Evolutionary conservation across 2,329 filamentous ascomycete species (phyloP), one percentile per base, ranked within the genome.

Genomic region (Penicillium olsonii): DNA sequence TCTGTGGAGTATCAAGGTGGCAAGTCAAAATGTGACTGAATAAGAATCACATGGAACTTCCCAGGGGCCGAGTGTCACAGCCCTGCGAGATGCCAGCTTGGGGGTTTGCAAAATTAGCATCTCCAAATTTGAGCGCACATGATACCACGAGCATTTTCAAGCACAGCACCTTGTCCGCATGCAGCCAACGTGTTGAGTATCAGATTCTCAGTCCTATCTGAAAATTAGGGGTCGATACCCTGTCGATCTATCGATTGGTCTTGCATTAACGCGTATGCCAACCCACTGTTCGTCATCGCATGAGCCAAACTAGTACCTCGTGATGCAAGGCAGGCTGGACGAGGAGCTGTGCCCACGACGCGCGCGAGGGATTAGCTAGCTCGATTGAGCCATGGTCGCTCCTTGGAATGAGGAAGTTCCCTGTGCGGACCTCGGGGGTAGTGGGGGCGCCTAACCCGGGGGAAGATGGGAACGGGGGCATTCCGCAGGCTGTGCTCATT

Each of bases 1-100:
- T 37, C 34, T 34, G 35, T 26, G 31, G 38, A 50, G 46, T 52
- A 43, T 35, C 29, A 34, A 45, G 31, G 52, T 55, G 52, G 56
- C 50, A 50, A 54, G 38, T 33, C 17, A 22, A 33, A 35, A 41
- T 52, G 20, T 20, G 12, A 40, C 41, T 29, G 18, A 20, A 18
- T 26, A 14, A 20, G 29, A 22, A 40, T 38, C 47, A 51, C 37
- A 49, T 40, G 45, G 26, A 6, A 50, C 37, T 26, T 54, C 42
- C 35, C 33, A 48, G 15, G 45, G 33, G 14, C 35, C 53, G 48
- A 50, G 41, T 24, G 15, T 22, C 33, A 45, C 11, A 9, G n/a
- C 5, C 3, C 7, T 34, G 29, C n/a, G 10, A 18, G 4, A 22
- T 3, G 20, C 19, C 17, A 24, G 10, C 11, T 3, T 22, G 5